These are phyloP conservation scores for Arthrobotrys pseudoclavata DNA, from an alignment of 2,329 filamentous ascomycete genomes.

Conservation along the genomic window DNA sequence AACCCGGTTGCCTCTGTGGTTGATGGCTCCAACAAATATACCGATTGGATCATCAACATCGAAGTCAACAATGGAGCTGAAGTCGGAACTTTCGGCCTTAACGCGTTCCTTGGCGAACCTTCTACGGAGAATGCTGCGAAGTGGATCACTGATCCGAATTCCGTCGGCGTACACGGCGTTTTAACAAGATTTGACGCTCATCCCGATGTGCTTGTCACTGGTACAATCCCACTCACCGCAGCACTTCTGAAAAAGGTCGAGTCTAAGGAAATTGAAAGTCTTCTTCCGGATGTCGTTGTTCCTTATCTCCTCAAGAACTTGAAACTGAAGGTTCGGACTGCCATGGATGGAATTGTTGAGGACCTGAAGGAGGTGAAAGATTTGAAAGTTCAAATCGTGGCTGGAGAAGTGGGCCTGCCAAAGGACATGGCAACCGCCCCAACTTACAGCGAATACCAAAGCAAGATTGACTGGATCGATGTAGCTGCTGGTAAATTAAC, in stretches of 20 bases:
- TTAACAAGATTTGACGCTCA: conserved; percentile 64
- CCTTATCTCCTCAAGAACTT: conserved; percentile 64
- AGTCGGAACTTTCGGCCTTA: conserved; percentile 65
- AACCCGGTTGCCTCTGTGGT: conserved; percentile 23
- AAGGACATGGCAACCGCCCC: conserved; percentile 19
- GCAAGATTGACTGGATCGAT: conserved; percentile 34
- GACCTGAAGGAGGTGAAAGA: conserved; percentile 62
- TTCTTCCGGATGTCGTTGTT: conserved; percentile 64
- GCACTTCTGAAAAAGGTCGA: conserved; percentile 65
- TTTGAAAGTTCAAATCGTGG: conserved; percentile 64
- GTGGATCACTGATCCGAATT: conserved; percentile 66
- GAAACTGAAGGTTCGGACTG: conserved; percentile 63
- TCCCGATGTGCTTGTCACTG: conserved; percentile 64
- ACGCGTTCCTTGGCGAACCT: conserved; percentile 66
- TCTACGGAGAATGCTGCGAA: conserved; percentile 60
- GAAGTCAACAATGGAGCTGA: conserved; percentile 65
- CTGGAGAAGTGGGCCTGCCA: conserved; percentile 62
- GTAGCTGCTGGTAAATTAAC: conserved; percentile 19
- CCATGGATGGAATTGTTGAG: conserved; percentile 41
- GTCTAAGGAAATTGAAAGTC: conserved; percentile 63
- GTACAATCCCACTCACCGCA: conserved; percentile 66
- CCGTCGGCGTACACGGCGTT: conserved; percentile 66
- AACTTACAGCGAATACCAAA: conserved; percentile 25
- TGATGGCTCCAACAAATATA: conserved; percentile 60
- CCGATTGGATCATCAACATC: conserved; percentile 66